phyloP scores from a whole-genome alignment of 2,329 filamentous ascomycete species.

The Lachnellula willkommii region DNA sequence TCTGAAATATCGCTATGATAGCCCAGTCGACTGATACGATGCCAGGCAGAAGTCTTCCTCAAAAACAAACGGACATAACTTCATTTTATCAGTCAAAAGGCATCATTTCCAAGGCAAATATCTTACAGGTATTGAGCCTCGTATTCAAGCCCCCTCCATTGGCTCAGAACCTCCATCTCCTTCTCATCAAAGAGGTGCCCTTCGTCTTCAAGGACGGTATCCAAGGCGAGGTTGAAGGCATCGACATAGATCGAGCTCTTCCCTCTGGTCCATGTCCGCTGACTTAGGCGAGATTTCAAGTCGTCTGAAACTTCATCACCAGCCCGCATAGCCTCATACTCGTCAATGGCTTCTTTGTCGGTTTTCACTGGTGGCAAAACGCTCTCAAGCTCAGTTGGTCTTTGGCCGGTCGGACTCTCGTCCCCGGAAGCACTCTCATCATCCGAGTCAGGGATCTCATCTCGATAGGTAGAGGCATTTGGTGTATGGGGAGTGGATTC shows the following conservation, averaged over 20 bases:
- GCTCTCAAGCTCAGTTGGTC: conserved; percentile 63
- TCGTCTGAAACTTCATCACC: conserved; percentile 34
- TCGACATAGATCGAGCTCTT: conserved; percentile 93
- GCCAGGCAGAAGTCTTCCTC: conserved; percentile 87
- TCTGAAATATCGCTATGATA: conserved; percentile 83
- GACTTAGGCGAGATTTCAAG: conserved; percentile 47
- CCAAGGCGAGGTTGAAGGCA: conserved; percentile 87
- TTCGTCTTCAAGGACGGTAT: conserved; percentile 86
- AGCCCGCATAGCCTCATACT: conserved; percentile 62
- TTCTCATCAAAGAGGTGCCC: conserved; percentile 77
- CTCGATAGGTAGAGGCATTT: conserved; percentile 11
- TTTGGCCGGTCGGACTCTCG: conserved; percentile 30
- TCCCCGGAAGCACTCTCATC: conserved; percentile 28
- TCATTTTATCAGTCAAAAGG: conserved; percentile 6
- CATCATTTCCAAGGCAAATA: background rate
- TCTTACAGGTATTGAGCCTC: conserved; percentile 85
- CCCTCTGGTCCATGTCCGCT: conserved; percentile 64
- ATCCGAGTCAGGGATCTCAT: conserved; percentile 37
- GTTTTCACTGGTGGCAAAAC: conserved; percentile 63
- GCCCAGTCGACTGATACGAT: conserved; percentile 69
- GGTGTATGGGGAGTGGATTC: conserved; percentile 10
- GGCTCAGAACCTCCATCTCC: conserved; percentile 69
- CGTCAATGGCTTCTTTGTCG: conserved; percentile 67
- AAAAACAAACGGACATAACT: conserved; percentile 91
- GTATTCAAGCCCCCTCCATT: conserved; percentile 71